These are phyloP conservation scores for Mycena epipterygia DNA, from an alignment of 768 basidiomycete species.

Conservation along the genomic window DNA sequence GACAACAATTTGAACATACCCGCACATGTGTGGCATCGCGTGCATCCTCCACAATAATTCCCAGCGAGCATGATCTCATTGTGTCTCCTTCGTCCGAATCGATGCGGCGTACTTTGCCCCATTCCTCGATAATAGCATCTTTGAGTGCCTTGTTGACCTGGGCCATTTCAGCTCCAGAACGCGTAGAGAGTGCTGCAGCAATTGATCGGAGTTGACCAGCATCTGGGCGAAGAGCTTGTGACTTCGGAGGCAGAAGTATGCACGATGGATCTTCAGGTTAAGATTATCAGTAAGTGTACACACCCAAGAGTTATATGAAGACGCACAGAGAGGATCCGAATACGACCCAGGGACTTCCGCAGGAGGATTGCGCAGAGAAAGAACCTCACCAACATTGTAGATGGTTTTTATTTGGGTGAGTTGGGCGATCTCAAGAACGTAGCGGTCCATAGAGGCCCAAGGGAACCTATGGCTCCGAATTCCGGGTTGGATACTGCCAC, in stretches of 20 bases:
- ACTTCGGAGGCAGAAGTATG: too few species aligned
- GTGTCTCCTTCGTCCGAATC: too few species aligned
- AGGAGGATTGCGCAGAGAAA: conserved; percentile 33
- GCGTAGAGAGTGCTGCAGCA: conserved; percentile 42
- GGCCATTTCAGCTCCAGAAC: conserved; percentile 21
- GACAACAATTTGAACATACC: conserved; percentile 38
- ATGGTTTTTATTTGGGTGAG: conserved; percentile 46
- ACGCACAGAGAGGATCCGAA: conserved; percentile 31
- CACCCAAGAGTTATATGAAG: background rate
- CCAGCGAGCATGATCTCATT: conserved; percentile 35
- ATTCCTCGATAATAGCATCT: conserved; percentile 36
- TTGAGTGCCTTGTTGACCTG: conserved; percentile 28
- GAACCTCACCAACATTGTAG: conserved; percentile 42
- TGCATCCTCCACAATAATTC: conserved; percentile 35
- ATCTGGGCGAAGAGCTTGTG: too few species aligned
- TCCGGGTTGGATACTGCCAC: conserved; percentile 43
- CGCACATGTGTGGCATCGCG: conserved; percentile 51
- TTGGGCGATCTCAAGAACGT: conserved; percentile 45
- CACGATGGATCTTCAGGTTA: conserved; percentile 47
- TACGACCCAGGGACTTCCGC: background rate
- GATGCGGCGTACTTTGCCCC: too few species aligned
- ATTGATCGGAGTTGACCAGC: too few species aligned
- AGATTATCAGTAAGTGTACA: background rate
- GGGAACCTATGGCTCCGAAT: conserved; percentile 49
- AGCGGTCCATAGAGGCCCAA: conserved; percentile 45